Evolutionary conservation across 1,284 basidiomycete species (phyloP).

Genomic region (Pyrrhoderma lamaoense): DNA sequence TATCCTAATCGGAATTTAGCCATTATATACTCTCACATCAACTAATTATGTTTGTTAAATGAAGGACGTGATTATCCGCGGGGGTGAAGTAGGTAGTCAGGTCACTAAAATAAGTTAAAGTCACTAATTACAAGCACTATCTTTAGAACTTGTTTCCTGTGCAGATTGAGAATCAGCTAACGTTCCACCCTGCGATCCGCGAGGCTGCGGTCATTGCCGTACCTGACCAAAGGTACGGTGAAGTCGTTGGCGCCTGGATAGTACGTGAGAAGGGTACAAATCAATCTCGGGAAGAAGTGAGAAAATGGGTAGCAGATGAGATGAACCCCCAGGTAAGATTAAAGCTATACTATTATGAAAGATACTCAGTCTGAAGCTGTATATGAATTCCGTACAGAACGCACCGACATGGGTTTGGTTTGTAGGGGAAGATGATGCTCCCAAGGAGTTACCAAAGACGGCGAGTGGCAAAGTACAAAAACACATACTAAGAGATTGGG

Average conservation of each 20-base stretch:
- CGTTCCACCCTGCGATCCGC: slow-evolving; percentile 51
- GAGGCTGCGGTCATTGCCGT: slow-evolving; percentile 75
- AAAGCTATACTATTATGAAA: neutral
- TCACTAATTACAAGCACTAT: neutral
- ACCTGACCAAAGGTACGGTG: slow-evolving; percentile 63
- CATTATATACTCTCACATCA: neutral
- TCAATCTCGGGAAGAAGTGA: slow-evolving; percentile 45
- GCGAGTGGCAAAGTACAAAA: slow-evolving; percentile 87
- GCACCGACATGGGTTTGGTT: slow-evolving; percentile 82
- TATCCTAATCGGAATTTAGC: slow-evolving; percentile 21
- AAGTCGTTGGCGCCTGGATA: slow-evolving; percentile 76
- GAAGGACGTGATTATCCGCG: slow-evolving; percentile 81
- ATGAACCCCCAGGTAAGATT: slow-evolving; percentile 70
- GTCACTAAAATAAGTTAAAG: neutral
- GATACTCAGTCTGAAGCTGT: neutral
- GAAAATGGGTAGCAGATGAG: slow-evolving; percentile 40
- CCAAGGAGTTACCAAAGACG: slow-evolving; percentile 70
- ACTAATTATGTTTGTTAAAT: neutral
- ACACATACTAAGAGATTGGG: slow-evolving; percentile 49
- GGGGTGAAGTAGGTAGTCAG: slow-evolving; percentile 57
- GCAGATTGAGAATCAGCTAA: slow-evolving; percentile 76
- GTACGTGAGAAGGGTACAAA: slow-evolving; percentile 36
- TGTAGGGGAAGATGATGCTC: slow-evolving; percentile 53
- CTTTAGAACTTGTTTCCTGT: slow-evolving; percentile 77
- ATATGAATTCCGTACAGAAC: slow-evolving; percentile 38